phyloP scores from a whole-genome alignment of 306 rosid genomes.

The Medicago truncatula region MtrunA17r5.0-ANR NC_053045.1:52341501-52342000 shows the following conservation, averaged over 20 bases:
- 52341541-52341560: slow-evolving; percentile 24
- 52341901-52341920: background rate
- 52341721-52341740: slow-evolving; percentile 2
- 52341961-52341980: slow-evolving; percentile 91
- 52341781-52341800: slow-evolving; percentile 54
- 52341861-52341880: slow-evolving; percentile 25
- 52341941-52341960: too few species aligned
- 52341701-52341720: slow-evolving; percentile 8
- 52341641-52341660: background rate
- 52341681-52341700: background rate
- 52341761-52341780: slow-evolving; percentile 73
- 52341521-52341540: slow-evolving; percentile 11
- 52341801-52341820: slow-evolving; percentile 74
- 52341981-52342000: slow-evolving; percentile 91
- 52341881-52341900: slow-evolving; percentile 18
- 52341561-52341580: slow-evolving; percentile 26
- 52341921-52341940: background rate
- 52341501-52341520: slow-evolving; percentile 27
- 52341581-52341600: background rate
- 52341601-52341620: too few species aligned
- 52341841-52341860: slow-evolving; percentile 56
- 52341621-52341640: too few species aligned
- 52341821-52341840: slow-evolving; percentile 94
- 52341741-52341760: slow-evolving; percentile 45
- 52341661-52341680: background rate